Conservation (phyloP, 169 alveolate genomes). For the Eimeria necatrix region DNA sequence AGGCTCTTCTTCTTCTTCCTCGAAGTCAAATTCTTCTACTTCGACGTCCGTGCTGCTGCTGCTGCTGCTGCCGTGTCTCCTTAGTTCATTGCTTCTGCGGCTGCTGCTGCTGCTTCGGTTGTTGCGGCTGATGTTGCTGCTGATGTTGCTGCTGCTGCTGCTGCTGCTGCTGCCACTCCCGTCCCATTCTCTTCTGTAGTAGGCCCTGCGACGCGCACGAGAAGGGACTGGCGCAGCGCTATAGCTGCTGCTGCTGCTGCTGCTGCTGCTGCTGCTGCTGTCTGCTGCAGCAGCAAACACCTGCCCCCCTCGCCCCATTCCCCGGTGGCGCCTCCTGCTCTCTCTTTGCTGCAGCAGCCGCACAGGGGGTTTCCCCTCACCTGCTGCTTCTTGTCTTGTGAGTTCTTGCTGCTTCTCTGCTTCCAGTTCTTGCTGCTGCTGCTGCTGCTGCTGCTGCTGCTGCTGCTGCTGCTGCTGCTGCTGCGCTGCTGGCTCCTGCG, state of each 20-base stretch:
- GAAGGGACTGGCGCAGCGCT: too few species aligned
- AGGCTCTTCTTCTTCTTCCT: constrained; percentile 87
- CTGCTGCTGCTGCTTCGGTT: constrained; percentile 1
- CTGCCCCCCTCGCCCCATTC: too few species aligned
- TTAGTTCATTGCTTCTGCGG: constrained; percentile 29
- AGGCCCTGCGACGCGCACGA: too few species aligned
- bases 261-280: too few species aligned
- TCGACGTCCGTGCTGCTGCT: constrained; percentile 93
- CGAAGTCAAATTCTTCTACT: constrained; percentile 93
- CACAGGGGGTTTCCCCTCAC: too few species aligned
- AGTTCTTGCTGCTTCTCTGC: too few species aligned
- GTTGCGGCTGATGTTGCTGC: neutral
- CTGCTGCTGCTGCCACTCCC: constrained; percentile 26
- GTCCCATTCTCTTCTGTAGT: too few species aligned
- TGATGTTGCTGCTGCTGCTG: neutral
- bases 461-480: constrained; percentile 24
- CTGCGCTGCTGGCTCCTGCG: constrained; percentile 17
- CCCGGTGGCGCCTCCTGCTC: too few species aligned
- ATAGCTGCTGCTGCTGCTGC: neutral
- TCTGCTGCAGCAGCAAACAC: too few species aligned
- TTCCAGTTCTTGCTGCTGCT: too few species aligned
- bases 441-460: constrained; percentile 20
- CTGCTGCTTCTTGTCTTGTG: too few species aligned
- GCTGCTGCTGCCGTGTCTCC: constrained; percentile 89
- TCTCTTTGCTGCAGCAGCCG: too few species aligned